Evolutionary conservation across 129 eudicot genomes (phyloP), one percentile per base, ranked within the genome.

Genomic region (Pseudognaphalium luteoalbum): DNA sequence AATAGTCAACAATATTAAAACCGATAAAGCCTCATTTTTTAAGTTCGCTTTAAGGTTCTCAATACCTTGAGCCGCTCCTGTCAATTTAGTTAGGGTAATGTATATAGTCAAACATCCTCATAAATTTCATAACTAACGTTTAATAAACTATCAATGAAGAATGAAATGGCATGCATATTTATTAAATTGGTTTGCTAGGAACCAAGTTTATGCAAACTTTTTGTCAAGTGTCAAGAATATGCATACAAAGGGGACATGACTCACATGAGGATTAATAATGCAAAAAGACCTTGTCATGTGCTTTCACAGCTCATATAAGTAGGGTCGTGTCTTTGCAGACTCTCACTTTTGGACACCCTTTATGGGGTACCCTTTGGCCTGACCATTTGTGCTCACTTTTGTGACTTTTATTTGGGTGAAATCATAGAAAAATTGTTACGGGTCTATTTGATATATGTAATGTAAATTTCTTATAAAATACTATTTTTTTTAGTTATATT

Each of bases 281-380:
- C 78, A 79, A n/a, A 25, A 62, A 73, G 75, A 80, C 75, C 83
- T 66, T 66, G 33, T 73, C 79, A 80, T 74, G 83, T 80, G 83
- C 64, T 54, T 41, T 66, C 61, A 80, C 83, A 80, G 83, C 75
- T 80, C 83, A 74, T 80, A 41, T 66, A 3, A 39, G 83, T 80
- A 75, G 79, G 79, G 83, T 73, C 83, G 68, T 80, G 70, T 42
- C 79, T 37, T 79, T 80, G 33, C 61, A 64, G 73, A 80, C 52
- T 66, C 75, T 70, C 68, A 80, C 83, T 80, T 79, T 79, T 65
- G 30, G 78, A 73, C 83, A 47, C 74, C 58, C 68, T 79, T 80
- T 73, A 65, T 80, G 78, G 74, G 74, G 69, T 39, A 65, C 74
- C 80, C 76, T 77, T 77, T 25, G 33, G 70, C 81, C 81, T 59